Evolutionary conservation across 306 rosid genomes (phyloP).

Genomic region (Trichosanthes truncata): DNA sequence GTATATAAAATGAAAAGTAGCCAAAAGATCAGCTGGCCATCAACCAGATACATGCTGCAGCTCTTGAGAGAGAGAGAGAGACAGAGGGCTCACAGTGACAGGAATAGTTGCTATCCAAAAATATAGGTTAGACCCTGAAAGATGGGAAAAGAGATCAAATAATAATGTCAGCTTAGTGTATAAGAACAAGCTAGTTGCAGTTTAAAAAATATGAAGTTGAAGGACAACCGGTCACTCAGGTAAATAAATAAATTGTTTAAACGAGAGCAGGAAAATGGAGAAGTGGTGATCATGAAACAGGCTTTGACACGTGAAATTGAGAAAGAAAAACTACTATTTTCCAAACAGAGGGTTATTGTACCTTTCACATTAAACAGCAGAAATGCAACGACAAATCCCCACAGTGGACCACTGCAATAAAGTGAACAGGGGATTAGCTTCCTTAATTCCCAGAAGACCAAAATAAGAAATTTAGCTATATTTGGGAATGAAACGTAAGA

Average conservation of each 20-base stretch:
- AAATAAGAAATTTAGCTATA: background rate
- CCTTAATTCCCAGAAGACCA: background rate
- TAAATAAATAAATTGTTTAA: background rate
- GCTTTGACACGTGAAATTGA: background rate
- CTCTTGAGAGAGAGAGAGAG: conserved; percentile 1
- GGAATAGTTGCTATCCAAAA: conserved; percentile 98
- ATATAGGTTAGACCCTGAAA: conserved; percentile 86
- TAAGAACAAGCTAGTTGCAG: conserved; percentile 8
- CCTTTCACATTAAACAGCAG: conserved; percentile 93
- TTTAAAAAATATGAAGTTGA: background rate
- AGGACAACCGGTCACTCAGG: background rate
- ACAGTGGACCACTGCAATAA: conserved; percentile 66
- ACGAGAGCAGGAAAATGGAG: background rate
- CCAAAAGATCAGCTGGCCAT: background rate
- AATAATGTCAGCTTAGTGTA: conserved; percentile 12
- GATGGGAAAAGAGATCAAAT: conserved; percentile 6
- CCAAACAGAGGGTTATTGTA: conserved; percentile 13
- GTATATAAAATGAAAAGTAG: conserved; percentile 12
- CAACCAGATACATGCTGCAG: conserved; percentile 5
- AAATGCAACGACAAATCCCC: conserved; percentile 97
- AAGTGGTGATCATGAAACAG: background rate
- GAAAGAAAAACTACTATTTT: background rate
- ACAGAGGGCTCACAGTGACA: conserved; percentile 46
- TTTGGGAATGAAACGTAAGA: background rate
- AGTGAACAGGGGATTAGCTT: background rate